These are phyloP conservation scores for Pseudophaeomoniella oleicola DNA, from an alignment of 2,329 filamentous ascomycete genomes.

Conservation along the genomic window DNA sequence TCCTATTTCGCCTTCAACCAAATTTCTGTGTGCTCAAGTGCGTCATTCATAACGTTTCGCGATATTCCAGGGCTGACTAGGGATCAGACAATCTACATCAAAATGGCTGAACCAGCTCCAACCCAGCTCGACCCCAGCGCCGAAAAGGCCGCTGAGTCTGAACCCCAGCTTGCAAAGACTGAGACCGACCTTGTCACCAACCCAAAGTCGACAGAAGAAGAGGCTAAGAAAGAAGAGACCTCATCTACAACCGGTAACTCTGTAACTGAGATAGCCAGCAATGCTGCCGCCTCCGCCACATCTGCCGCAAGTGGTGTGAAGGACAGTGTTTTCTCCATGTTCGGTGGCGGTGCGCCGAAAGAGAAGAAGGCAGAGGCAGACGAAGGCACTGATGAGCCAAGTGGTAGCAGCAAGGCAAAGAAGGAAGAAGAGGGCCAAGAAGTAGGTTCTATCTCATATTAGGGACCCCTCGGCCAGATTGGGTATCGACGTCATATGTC, in stretches of 20 bases:
- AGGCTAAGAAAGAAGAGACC: conserved; percentile 4
- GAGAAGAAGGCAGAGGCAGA: conserved; percentile 71
- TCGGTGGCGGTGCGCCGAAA: conserved; percentile 93
- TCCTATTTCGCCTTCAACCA: too few species aligned
- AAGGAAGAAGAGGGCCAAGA: conserved; percentile 41
- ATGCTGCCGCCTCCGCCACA: conserved; percentile 9
- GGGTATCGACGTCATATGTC: too few species aligned
- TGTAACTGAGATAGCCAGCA: conserved; percentile 9
- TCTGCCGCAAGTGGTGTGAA: conserved; percentile 13
- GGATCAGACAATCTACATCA: not conserved
- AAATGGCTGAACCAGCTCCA: conserved; percentile 1
- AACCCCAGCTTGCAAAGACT: conserved; percentile 8
- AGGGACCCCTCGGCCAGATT: too few species aligned
- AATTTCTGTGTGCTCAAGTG: too few species aligned
- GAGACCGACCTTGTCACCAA: conserved; percentile 11
- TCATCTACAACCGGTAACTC: conserved; percentile 8
- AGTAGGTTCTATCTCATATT: too few species aligned
- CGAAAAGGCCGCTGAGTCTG: conserved; percentile 9
- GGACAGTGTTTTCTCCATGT: conserved; percentile 84
- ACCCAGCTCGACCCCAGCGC: conserved; percentile 10
- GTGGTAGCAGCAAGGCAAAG: conserved; percentile 74
- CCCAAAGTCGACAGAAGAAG: conserved; percentile 6
- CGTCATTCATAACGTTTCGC: too few species aligned
- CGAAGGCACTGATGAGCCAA: conserved; percentile 71
- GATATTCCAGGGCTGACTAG: too few species aligned